These are phyloP conservation scores for Boletus tomentosulus DNA, from an alignment of 768 basidiomycete species.

Conservation along the genomic window DNA sequence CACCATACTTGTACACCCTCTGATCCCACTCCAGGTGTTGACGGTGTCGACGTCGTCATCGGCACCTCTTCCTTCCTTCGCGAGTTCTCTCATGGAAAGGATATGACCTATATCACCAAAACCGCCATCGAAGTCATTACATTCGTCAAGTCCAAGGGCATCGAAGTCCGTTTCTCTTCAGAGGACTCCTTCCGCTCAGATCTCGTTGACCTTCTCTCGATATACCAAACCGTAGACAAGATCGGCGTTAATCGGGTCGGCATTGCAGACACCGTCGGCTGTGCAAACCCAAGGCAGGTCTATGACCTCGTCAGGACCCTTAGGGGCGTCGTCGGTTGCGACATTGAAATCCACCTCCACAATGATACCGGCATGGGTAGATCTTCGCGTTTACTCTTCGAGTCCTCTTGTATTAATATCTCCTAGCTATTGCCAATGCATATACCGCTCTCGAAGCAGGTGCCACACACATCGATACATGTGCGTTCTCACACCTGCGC, in stretches of 20 bases:
- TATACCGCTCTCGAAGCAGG: constrained; percentile 98
- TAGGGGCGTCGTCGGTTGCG: constrained; percentile 92
- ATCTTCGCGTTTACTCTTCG: constrained; percentile 12
- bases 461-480: constrained; percentile 98
- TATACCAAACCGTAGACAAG: constrained; percentile 99
- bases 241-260: constrained; percentile 98
- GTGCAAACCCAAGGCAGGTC: constrained; percentile 97
- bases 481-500: constrained; percentile 39
- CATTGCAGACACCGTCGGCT: constrained; percentile 98
- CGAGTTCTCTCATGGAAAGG: constrained; percentile 99
- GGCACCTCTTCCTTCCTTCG: constrained; percentile 98
- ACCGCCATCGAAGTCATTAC: constrained; percentile 98
- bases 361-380: constrained; percentile 96
- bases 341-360: constrained; percentile 97
- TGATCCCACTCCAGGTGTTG: constrained; percentile 61
- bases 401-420: constrained; percentile 3
- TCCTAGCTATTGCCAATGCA: constrained; percentile 90
- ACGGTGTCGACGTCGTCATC: constrained; percentile 98
- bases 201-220: constrained; percentile 95
- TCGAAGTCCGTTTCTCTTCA: constrained; percentile 99
- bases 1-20: not conserved
- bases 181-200: constrained; percentile 99
- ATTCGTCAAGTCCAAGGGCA: constrained; percentile 99
- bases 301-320: constrained; percentile 97
- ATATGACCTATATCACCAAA: constrained; percentile 99